Conservation (phyloP, 441 rosid genomes). For the Aleurites moluccanus region DNA sequence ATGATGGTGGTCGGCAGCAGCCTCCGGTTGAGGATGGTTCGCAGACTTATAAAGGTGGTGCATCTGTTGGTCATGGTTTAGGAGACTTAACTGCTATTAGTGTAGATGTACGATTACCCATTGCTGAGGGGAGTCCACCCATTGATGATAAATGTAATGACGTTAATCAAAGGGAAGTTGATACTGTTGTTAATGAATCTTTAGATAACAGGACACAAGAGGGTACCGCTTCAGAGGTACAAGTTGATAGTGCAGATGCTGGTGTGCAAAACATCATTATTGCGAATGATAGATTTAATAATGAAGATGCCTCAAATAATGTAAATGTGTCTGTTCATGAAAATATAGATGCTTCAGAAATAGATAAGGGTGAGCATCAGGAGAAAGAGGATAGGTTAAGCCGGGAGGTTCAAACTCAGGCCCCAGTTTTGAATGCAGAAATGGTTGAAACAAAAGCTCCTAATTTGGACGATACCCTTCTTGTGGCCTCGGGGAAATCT, state of each 20-base stretch:
- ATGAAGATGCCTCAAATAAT: constrained; percentile 34
- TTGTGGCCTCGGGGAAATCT: constrained; percentile 28
- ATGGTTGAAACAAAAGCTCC: constrained; percentile 29
- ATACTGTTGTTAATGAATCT: constrained; percentile 32
- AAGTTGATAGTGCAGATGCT: constrained; percentile 31
- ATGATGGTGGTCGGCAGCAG: constrained; percentile 40
- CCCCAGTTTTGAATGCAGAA: constrained; percentile 31
- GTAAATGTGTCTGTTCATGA: constrained; percentile 30
- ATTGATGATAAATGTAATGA: constrained; percentile 27
- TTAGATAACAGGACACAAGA: constrained; percentile 36
- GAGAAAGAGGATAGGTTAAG: constrained; percentile 24
- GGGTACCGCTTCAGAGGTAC: constrained; percentile 40
- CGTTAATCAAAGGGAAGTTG: constrained; percentile 33
- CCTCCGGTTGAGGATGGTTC: constrained; percentile 42
- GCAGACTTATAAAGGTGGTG: constrained; percentile 33
- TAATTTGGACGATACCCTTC: constrained; percentile 27
- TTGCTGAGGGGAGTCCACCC: constrained; percentile 25
- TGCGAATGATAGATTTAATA: constrained; percentile 33
- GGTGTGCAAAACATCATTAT: constrained; percentile 28
- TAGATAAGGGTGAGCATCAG: constrained; percentile 18
- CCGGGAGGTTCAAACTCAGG: constrained; percentile 27
- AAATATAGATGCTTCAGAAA: constrained; percentile 31
- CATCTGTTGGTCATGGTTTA: constrained; percentile 39
- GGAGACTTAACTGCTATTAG: constrained; percentile 28
- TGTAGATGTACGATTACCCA: constrained; percentile 33